These are phyloP conservation scores for Alectoria sarmentosa DNA, from an alignment of 495 filamentous ascomycete species.

Conservation along the genomic window DNA sequence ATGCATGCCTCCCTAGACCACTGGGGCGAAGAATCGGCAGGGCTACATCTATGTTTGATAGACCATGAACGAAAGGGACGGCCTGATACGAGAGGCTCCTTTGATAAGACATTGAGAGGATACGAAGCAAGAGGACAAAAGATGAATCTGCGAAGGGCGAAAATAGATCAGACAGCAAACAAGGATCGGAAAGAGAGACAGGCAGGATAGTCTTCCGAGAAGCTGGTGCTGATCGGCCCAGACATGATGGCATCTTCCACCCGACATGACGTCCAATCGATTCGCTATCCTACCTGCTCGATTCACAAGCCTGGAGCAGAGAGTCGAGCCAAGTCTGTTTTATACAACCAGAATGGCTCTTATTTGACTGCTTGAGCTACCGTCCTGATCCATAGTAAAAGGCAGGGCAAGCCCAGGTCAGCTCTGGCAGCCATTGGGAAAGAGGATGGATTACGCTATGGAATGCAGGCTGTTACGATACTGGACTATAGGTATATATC, in stretches of 20 bases:
- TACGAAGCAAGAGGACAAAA: too few relatives aligned
- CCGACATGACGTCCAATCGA: too few relatives aligned
- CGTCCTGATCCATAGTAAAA: too few relatives aligned
- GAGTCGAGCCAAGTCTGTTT: neutral
- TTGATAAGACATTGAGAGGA: neutral
- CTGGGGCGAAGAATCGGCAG: neutral
- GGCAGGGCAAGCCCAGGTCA: neutral
- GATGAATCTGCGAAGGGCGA: too few relatives aligned
- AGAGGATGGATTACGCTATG: neutral
- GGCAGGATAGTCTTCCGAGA: too few relatives aligned
- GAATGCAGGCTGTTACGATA: neutral
- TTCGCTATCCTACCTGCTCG: too few relatives aligned
- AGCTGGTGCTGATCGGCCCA: too few relatives aligned
- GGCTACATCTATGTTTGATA: neutral
- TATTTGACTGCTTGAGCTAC: too few relatives aligned
- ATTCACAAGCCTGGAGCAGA: too few relatives aligned
- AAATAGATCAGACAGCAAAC: neutral
- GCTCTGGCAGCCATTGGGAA: neutral
- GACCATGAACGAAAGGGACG: neutral
- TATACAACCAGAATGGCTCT: too few relatives aligned
- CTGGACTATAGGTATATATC: neutral
- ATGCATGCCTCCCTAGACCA: neutral
- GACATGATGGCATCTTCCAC: too few relatives aligned
- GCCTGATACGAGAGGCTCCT: neutral
- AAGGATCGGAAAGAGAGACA: neutral